These are phyloP conservation scores for Myxozyma udenii DNA, from an alignment of 805 yeast genomes.

Conservation along the genomic window DNA sequence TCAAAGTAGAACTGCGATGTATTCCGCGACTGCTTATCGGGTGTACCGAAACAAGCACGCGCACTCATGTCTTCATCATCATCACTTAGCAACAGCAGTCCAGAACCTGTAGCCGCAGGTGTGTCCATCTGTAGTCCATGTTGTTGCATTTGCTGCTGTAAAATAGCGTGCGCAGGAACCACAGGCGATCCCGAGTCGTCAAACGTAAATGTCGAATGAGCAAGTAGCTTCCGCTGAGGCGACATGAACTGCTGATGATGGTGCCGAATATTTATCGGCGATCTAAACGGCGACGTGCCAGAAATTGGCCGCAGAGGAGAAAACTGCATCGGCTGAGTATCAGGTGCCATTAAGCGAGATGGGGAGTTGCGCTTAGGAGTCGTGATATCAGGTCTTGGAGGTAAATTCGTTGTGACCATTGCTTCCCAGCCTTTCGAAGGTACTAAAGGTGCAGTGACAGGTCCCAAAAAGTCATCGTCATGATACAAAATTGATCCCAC, in stretches of 20 bases:
- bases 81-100: conserved; percentile 25
- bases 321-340: neutral
- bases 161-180: conserved; percentile 11
- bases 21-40: conserved; percentile 35
- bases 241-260: conserved; percentile 20
- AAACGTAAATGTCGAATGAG: conserved; percentile 20
- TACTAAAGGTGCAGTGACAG: conserved; percentile 5
- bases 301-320: conserved; percentile 20
- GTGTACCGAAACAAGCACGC: conserved; percentile 39
- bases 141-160: conserved; percentile 7
- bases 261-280: conserved; percentile 19
- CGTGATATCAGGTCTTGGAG: neutral
- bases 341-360: neutral
- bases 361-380: neutral
- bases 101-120: conserved; percentile 12
- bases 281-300: conserved; percentile 15
- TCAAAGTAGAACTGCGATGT: conserved; percentile 31
- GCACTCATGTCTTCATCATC: conserved; percentile 39
- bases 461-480: neutral
- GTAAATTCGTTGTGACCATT: neutral
- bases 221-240: conserved; percentile 24
- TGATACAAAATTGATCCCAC: neutral
- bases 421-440: neutral
- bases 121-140: neutral
- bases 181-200: conserved; percentile 16